A percentile compares a stretch with the other conserved stretches of the same genome.
phyloP scores from a whole-genome alignment of 179 eudicot species.

The Silene noctiflora region DNA sequence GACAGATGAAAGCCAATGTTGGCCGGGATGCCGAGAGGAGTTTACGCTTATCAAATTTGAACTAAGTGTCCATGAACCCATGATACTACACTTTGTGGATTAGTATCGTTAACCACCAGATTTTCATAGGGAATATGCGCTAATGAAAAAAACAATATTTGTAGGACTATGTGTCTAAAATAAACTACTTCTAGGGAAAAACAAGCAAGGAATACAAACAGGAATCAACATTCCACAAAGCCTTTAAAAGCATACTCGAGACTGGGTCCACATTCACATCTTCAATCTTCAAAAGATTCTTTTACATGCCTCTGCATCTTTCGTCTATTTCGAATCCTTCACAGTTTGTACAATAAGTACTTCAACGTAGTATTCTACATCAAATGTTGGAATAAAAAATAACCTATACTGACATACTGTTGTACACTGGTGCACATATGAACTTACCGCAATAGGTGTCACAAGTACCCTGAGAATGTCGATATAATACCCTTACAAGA shows the following conservation, averaged over 20 bases:
- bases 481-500: not conserved
- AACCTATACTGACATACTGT: not conserved
- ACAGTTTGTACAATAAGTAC: not conserved
- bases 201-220: not conserved
- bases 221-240: not conserved
- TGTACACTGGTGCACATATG: not conserved
- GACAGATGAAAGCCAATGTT: not conserved
- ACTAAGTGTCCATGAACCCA: not conserved
- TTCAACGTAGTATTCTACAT: not conserved
- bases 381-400: not conserved
- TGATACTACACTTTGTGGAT: not conserved
- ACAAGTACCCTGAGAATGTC: not conserved
- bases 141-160: not conserved
- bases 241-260: slow-evolving; percentile 2
- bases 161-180: not conserved
- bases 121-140: not conserved
- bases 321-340: not conserved
- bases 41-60: not conserved
- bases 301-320: slow-evolving; percentile 12
- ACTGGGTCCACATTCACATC: not conserved
- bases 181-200: not conserved
- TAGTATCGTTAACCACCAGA: too few species aligned
- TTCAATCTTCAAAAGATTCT: not conserved
- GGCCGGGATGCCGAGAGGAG: not conserved
- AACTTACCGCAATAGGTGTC: not conserved